Evolutionary conservation across 306 rosid genomes (phyloP).

Genomic region (Geum urbanum): DNA sequence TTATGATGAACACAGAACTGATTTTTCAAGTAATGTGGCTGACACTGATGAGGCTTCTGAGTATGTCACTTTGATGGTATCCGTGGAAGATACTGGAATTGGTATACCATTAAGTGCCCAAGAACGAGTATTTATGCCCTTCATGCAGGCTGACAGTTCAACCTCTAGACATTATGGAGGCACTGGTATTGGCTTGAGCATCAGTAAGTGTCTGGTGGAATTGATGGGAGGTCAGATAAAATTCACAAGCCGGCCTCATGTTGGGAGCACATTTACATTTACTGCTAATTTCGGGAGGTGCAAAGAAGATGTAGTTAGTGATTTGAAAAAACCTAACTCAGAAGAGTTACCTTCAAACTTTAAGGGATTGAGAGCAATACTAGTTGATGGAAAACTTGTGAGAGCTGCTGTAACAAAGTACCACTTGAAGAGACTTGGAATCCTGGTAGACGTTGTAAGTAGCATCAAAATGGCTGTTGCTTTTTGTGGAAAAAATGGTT

Average conservation of each 20-base stretch:
- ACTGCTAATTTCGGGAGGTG: constrained; percentile 60
- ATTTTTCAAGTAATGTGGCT: constrained; percentile 35
- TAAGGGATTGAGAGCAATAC: constrained; percentile 73
- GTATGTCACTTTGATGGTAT: constrained; percentile 67
- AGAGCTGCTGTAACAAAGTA: constrained; percentile 91
- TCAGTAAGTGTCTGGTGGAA: constrained; percentile 92
- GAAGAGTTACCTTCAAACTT: constrained; percentile 82
- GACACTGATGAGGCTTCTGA: constrained; percentile 46
- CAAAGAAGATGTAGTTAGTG: constrained; percentile 45
- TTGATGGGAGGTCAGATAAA: constrained; percentile 88
- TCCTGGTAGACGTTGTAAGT: constrained; percentile 55
- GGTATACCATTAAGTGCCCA: constrained; percentile 92
- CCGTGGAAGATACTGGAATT: constrained; percentile 93
- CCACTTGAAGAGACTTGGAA: constrained; percentile 93
- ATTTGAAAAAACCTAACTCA: constrained; percentile 53
- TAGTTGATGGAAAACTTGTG: constrained; percentile 85
- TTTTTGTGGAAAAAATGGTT: constrained; percentile 58
- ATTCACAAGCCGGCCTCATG: constrained; percentile 66
- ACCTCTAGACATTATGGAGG: constrained; percentile 95
- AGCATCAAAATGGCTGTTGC: constrained; percentile 54
- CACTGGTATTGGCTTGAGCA: constrained; percentile 97
- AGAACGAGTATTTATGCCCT: constrained; percentile 81
- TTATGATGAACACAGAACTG: constrained; percentile 53
- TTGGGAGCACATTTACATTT: constrained; percentile 94
- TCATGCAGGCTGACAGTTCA: constrained; percentile 98